Conservation (phyloP, 306 rosid species). For the Citrullus colocynthis region DNA sequence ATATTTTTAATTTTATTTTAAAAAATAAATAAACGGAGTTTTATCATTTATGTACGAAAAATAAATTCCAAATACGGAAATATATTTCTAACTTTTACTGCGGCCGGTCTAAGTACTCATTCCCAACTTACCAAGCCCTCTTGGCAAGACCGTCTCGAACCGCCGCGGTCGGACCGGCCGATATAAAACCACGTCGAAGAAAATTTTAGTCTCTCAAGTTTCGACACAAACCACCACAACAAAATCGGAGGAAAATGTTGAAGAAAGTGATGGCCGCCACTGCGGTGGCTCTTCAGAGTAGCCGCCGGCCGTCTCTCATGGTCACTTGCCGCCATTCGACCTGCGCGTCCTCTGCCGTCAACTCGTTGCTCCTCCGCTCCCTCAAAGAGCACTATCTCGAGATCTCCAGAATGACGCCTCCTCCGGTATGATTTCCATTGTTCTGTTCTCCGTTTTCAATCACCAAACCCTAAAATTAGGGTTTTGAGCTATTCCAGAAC, state of each 20-base stretch:
- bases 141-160: not conserved
- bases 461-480: conserved; percentile 6
- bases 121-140: not conserved
- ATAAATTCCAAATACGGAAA: no score
- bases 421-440: conserved; percentile 39
- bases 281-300: conserved; percentile 21
- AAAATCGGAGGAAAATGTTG: conserved; percentile 36
- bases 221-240: not conserved
- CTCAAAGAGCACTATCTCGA: conserved; percentile 84
- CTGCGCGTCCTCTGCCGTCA: conserved; percentile 48
- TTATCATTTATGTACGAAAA: no score
- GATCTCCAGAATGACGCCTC: conserved; percentile 70
- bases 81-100: not conserved
- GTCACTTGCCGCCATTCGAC: conserved; percentile 21
- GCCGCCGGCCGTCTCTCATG: not conserved
- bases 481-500: conserved; percentile 9
- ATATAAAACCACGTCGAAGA: not conserved
- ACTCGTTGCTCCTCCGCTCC: conserved; percentile 68
- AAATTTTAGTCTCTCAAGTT: not conserved
- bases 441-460: not conserved
- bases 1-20: no score
- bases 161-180: not conserved
- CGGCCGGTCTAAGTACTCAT: not conserved
- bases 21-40: no score
- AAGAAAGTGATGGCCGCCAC: conserved; percentile 28